phyloP scores from a whole-genome alignment of 345 rosid genomes.

The Diplotaxis tenuifolia region DNA sequence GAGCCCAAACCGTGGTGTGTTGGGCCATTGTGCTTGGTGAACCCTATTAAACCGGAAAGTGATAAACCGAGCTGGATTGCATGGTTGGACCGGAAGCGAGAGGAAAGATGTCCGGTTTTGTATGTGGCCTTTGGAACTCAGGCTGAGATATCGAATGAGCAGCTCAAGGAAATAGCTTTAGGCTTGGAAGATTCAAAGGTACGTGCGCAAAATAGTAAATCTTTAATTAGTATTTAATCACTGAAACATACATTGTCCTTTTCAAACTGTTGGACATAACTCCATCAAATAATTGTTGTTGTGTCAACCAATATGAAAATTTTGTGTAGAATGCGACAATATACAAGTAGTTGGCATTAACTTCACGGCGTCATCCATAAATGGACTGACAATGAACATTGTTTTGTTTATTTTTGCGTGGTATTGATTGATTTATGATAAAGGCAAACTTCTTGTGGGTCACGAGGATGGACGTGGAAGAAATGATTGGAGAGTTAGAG shows the following conservation, averaged over 20 bases:
- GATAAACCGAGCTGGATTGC: constrained; percentile 49
- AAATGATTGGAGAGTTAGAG: constrained; percentile 35
- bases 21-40: constrained; percentile 59
- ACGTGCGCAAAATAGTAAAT: constrained; percentile 14
- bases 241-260: neutral
- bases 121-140: constrained; percentile 86
- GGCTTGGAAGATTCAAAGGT: constrained; percentile 62
- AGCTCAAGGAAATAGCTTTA: constrained; percentile 49
- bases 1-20: constrained; percentile 42
- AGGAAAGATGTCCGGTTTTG: constrained; percentile 48
- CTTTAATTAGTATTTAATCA: neutral
- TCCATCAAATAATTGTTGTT: neutral
- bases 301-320: neutral
- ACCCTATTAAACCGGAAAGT: constrained; percentile 11
- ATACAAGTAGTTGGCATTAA: constrained; percentile 1
- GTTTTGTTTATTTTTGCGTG: neutral
- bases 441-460: constrained; percentile 66
- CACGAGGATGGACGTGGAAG: constrained; percentile 38
- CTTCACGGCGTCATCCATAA: neutral
- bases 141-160: constrained; percentile 49
- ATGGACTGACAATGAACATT: neutral
- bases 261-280: neutral
- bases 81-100: constrained; percentile 63
- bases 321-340: neutral
- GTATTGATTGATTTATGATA: neutral